phyloP scores from a whole-genome alignment of 371 early-diverging fungal species.

The Mortierella sp. region DNA sequence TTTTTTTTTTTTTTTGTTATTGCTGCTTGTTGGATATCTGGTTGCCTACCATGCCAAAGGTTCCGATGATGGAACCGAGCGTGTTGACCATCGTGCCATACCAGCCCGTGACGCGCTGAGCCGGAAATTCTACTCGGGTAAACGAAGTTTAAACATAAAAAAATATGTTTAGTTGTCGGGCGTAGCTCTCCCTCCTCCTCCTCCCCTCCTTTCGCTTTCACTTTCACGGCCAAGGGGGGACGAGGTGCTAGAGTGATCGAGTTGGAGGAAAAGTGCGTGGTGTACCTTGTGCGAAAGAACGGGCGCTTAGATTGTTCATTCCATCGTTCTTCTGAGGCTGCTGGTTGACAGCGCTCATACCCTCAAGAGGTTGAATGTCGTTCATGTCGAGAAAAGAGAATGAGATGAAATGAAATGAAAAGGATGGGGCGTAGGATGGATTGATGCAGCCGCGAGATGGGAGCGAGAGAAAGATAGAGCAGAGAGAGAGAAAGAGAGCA shows the following conservation, averaged over 20 bases:
- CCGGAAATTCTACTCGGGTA: slow-evolving; percentile 25
- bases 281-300: slow-evolving; percentile 27
- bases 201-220: neutral
- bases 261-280: neutral
- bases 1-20: too few relatives aligned
- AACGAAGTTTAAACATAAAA: neutral
- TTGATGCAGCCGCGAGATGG: too few relatives aligned
- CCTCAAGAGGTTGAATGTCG: neutral
- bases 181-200: neutral
- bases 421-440: too few relatives aligned
- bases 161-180: neutral
- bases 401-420: neutral
- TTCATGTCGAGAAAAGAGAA: neutral
- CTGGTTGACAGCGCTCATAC: slow-evolving; percentile 4
- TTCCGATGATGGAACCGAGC: slow-evolving; percentile 56
- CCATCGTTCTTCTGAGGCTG: slow-evolving; percentile 42
- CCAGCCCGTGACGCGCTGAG: slow-evolving; percentile 31
- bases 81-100: slow-evolving; percentile 63
- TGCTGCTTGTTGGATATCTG: too few relatives aligned
- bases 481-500: neutral
- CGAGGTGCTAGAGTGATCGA: neutral
- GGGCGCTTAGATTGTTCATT: slow-evolving; percentile 21
- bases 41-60: slow-evolving; percentile 62
- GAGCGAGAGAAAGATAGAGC: neutral
- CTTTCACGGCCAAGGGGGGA: neutral